A percentile compares a stretch with the other conserved stretches of the same genome.
Evolutionary conservation across 192 early-diverging fungal genomes (phyloP).

Genomic region (Coemansia sp.): DNA sequence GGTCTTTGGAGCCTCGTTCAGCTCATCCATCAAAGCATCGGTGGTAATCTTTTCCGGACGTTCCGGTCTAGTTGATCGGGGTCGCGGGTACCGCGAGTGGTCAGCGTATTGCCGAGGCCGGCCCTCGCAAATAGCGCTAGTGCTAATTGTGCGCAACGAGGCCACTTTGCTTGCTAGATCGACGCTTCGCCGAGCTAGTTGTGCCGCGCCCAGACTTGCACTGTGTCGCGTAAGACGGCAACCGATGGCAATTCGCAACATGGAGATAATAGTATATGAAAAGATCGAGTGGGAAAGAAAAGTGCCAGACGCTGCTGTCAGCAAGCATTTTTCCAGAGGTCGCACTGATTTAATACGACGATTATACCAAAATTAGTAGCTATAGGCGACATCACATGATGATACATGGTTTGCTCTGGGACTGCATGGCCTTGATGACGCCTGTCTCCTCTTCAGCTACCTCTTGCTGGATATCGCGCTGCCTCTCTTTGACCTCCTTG

Average conservation of each 20-base stretch:
- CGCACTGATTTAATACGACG: background rate
- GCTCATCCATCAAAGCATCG: conserved; percentile 11
- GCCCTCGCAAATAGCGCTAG: conserved; percentile 1
- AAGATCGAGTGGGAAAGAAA: conserved; percentile 4
- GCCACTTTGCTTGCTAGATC: conserved; percentile 5
- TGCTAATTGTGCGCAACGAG: conserved; percentile 1
- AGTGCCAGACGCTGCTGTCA: background rate
- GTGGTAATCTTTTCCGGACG: conserved; percentile 30
- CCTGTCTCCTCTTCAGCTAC: conserved; percentile 65
- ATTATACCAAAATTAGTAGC: background rate
- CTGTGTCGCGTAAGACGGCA: conserved; percentile 8
- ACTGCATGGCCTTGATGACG: conserved; percentile 55
- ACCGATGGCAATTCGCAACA: conserved; percentile 27
- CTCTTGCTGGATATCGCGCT: conserved; percentile 63
- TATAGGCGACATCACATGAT: conserved; percentile 17
- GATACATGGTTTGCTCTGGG: conserved; percentile 21
- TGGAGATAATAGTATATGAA: background rate
- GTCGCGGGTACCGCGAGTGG: conserved; percentile 36
- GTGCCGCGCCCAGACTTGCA: background rate
- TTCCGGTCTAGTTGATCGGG: conserved; percentile 14
- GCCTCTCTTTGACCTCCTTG: conserved; percentile 72
- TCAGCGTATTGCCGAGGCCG: conserved; percentile 25
- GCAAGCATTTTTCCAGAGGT: background rate
- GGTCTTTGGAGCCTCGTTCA: background rate
- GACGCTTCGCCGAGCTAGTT: background rate